These are phyloP conservation scores for Amaranthus palmeri DNA, from an alignment of 148 eudicot species.

Conservation along the genomic window DNA sequence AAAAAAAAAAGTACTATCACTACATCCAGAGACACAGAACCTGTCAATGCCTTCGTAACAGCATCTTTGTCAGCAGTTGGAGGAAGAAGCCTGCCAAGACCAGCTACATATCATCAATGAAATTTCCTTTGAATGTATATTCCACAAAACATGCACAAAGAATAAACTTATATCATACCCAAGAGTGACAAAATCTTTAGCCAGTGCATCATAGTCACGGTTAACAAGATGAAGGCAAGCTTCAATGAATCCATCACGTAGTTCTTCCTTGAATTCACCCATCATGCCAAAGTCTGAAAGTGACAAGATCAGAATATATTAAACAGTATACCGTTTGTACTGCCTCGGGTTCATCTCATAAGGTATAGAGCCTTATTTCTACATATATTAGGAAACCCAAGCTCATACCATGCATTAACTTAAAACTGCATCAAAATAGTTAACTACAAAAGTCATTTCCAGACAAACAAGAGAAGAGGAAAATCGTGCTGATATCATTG, in stretches of 20 bases:
- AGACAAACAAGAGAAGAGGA: too few relatives aligned
- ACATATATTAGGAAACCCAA: too few relatives aligned
- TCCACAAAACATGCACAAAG: background rate
- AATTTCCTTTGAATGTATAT: background rate
- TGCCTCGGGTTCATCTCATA: too few relatives aligned
- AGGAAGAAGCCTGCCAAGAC: slow-evolving; percentile 74
- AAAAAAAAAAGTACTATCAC: background rate
- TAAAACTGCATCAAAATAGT: too few relatives aligned
- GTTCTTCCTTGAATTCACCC: slow-evolving; percentile 91
- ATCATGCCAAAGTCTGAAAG: slow-evolving; percentile 93
- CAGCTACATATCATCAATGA: slow-evolving; percentile 9
- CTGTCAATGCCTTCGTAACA: slow-evolving; percentile 90
- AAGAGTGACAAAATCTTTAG: slow-evolving; percentile 85
- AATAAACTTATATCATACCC: slow-evolving; percentile 48
- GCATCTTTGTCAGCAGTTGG: slow-evolving; percentile 80
- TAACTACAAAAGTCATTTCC: too few relatives aligned
- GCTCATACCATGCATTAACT: too few relatives aligned
- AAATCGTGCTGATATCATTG: too few relatives aligned
- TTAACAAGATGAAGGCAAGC: slow-evolving; percentile 98
- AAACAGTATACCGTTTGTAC: background rate
- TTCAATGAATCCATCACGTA: slow-evolving; percentile 95
- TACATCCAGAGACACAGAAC: slow-evolving; percentile 30
- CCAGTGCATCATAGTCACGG: slow-evolving; percentile 87
- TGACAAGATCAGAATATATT: background rate
- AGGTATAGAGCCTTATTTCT: too few relatives aligned